phyloP scores from a whole-genome alignment of 371 early-diverging fungal species.

The Zychaea mexicana region DNA sequence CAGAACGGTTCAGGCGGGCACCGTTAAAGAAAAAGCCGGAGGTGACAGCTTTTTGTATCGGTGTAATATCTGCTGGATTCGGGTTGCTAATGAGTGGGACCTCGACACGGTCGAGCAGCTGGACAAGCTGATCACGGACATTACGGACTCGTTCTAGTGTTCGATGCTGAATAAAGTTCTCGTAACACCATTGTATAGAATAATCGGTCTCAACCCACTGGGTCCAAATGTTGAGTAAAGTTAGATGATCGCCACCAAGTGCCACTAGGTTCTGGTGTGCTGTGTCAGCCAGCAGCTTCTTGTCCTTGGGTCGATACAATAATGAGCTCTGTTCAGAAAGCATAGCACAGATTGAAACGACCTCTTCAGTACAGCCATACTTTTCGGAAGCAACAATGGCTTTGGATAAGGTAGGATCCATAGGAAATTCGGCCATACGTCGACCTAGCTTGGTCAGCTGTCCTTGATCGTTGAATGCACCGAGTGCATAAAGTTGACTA shows the following conservation, averaged over 20 bases:
- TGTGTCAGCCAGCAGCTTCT: slow-evolving; percentile 92
- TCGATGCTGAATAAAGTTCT: slow-evolving; percentile 93
- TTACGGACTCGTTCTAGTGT: slow-evolving; percentile 92
- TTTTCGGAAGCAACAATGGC: slow-evolving; percentile 90
- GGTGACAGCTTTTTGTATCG: slow-evolving; percentile 88
- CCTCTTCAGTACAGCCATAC: slow-evolving; percentile 91
- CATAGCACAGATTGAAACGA: slow-evolving; percentile 89
- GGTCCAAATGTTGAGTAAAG: slow-evolving; percentile 92
- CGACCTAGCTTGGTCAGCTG: slow-evolving; percentile 96
- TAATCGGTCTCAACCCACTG: slow-evolving; percentile 95
- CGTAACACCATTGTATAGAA: slow-evolving; percentile 93
- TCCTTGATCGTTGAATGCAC: slow-evolving; percentile 92
- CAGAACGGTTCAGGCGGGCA: slow-evolving; percentile 79
- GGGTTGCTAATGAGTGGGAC: slow-evolving; percentile 78
- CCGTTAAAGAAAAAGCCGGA: slow-evolving; percentile 96
- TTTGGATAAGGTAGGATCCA: slow-evolving; percentile 96
- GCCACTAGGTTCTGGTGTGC: slow-evolving; percentile 84
- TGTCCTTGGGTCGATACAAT: slow-evolving; percentile 94
- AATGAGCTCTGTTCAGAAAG: slow-evolving; percentile 90
- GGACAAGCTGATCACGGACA: slow-evolving; percentile 93
- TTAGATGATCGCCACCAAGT: slow-evolving; percentile 92
- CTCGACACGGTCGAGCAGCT: slow-evolving; percentile 92
- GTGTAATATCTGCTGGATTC: slow-evolving; percentile 75
- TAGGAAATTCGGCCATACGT: slow-evolving; percentile 98
- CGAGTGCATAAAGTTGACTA: slow-evolving; percentile 94